Evolutionary conservation across 2,329 filamentous ascomycete genomes (phyloP), one percentile per base, ranked within the genome.

Genomic region (Fusarium acutatum): DNA sequence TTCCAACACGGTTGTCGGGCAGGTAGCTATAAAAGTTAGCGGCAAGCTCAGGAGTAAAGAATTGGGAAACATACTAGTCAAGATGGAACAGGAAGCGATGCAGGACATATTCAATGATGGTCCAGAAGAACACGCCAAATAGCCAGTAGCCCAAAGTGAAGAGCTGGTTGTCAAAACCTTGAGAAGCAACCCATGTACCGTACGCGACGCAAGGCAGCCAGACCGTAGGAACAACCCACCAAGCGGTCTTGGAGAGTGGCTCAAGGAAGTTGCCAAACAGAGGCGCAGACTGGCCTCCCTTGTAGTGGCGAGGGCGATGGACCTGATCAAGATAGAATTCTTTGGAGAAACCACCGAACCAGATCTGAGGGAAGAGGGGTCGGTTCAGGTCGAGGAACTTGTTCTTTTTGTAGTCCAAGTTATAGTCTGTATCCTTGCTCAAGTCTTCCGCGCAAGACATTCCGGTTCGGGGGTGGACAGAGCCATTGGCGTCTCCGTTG

Each of bases 231-330:
- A 99, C 88, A 49, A 97, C 82, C 90, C 92, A 99, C 96, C 96
- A 99, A 3, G 96, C 90, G 6, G 96, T 99, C 87, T 95, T 93
- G 82, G 92, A 95, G 67, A 99, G 85, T n/a, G 96, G 96, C 84
- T 99, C 96, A n/a, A 99, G 86, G 82, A 99, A 97, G 84, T 99
- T 98, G 68, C 96, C 96, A 83, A 99, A 99, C 30, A 99, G 84
- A 26, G 96, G 96, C 41, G 96, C 96, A 12, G 95, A 98, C 71
- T 91, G 91, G 66, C 96, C 96, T 74, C 96, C 96, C 81, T 92
- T 97, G 88, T 98, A 99, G 82, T 99, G 96, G 67, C 96, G 91
- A 24, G 96, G 96, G 49, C 96, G 92, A 81, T 99, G 96, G 59
- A 99, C 94, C 82, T 99, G 96, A 76, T 98, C 92, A 30, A 99